Evolutionary conservation across 257 asterid species (phyloP).

Genomic region (Fraxinus pennsylvanica): DNA sequence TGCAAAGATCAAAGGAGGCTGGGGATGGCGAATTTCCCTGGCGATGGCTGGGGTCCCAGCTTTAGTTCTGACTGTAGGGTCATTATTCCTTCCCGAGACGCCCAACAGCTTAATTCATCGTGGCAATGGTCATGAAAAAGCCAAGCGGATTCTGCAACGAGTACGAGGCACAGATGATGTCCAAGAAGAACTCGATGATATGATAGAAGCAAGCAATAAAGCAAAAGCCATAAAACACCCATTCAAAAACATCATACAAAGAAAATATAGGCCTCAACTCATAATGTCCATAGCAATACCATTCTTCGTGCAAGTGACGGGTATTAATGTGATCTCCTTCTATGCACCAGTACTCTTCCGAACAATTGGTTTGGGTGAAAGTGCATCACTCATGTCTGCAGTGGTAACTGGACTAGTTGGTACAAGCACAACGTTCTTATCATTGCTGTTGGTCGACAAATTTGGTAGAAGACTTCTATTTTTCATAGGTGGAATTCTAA

Average conservation of each 20-base stretch:
- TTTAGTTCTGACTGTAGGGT: conserved; percentile 28
- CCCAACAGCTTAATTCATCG: conserved; percentile 37
- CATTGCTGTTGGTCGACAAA: conserved; percentile 28
- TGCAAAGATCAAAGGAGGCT: conserved; percentile 31
- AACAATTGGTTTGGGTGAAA: conserved; percentile 33
- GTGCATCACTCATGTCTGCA: conserved; percentile 33
- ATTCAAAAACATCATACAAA: conserved; percentile 27
- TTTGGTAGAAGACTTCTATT: conserved; percentile 36
- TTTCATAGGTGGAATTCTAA: conserved; percentile 30
- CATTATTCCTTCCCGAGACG: conserved; percentile 35
- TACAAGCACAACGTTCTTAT: neutral
- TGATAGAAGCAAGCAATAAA: conserved; percentile 34
- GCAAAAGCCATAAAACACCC: conserved; percentile 32
- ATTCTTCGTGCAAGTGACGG: conserved; percentile 35
- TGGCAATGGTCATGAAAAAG: conserved; percentile 27
- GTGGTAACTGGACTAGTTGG: conserved; percentile 27
- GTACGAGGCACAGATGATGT: conserved; percentile 37
- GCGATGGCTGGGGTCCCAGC: conserved; percentile 40
- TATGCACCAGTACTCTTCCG: conserved; percentile 33
- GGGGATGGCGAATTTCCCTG: conserved; percentile 40
- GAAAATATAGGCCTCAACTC: conserved; percentile 39
- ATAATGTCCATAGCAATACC: conserved; percentile 37
- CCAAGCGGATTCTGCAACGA: conserved; percentile 14
- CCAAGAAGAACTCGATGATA: conserved; percentile 28
- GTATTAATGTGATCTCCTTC: conserved; percentile 34